A percentile compares a stretch with the other conserved stretches of the same genome.
Conservation (phyloP, 225 moss, liverwort and hornwort species). For the Lunularia cruciata region DNA sequence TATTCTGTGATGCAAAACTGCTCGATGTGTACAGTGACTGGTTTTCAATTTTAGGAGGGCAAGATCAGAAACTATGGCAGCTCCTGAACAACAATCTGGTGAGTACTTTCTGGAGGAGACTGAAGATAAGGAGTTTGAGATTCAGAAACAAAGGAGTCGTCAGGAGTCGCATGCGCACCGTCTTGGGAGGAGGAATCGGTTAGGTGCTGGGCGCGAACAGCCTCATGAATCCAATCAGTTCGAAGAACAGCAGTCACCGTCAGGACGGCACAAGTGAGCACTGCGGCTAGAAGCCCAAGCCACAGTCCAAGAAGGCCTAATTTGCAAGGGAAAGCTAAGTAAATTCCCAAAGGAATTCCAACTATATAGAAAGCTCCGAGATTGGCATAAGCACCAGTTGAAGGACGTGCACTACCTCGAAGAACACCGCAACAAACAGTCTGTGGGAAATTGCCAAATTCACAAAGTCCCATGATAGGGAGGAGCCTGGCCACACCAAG, state of each 20-base stretch:
- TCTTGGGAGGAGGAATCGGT: not conserved
- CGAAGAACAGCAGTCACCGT: constrained; percentile 43
- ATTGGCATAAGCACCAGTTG: constrained; percentile 48
- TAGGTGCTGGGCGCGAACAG: constrained; percentile 39
- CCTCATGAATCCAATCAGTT: constrained; percentile 47
- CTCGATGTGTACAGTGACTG: not conserved
- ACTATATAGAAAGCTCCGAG: constrained; percentile 52
- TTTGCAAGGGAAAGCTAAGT: constrained; percentile 49
- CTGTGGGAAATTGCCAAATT: constrained; percentile 56
- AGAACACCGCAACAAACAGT: constrained; percentile 50
- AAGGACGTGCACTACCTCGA: constrained; percentile 46
- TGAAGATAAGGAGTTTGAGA: not conserved
- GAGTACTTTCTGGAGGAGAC: not conserved
- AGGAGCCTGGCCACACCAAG: constrained; percentile 43
- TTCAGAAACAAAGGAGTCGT: not conserved
- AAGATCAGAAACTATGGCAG: not conserved
- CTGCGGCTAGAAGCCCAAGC: constrained; percentile 53
- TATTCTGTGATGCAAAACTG: too few species aligned
- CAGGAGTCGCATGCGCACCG: not conserved
- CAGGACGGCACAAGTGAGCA: constrained; percentile 41
- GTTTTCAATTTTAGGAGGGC: not conserved
- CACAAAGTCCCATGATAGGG: constrained; percentile 53
- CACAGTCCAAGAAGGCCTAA: constrained; percentile 43
- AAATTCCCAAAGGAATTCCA: constrained; percentile 42
- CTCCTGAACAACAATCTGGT: not conserved